Base-by-base conservation (phyloP, 345 rosid genomes). In the Chamaenerion angustifolium region DNA sequence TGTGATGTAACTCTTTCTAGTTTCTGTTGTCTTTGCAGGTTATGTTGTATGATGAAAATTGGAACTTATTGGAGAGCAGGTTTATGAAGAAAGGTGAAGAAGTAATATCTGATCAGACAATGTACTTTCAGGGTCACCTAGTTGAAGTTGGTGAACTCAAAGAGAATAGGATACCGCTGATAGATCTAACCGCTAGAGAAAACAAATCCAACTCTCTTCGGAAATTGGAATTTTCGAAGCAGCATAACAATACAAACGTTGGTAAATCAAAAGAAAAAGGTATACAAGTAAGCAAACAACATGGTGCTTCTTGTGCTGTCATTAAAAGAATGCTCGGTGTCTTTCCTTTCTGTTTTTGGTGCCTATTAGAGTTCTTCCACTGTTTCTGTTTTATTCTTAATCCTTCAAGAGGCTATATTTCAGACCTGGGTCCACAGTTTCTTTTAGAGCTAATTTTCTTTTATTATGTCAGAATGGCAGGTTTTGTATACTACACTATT, bases 401-500 rank as follows among this genome's bases (percentile, higher is more conserved):
- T 31, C 5, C 37, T 31, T 31, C 37, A 31, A 31, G 37, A 31
- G 37, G 37, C 37, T 31, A 3, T 3, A 1, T 31, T 5, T 31
- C 37, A 31, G 37, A 7, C 7, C 37, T 31, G 3, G 37, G 8
- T 31, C 37, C 37, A 31, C 37, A 8, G 7, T 31, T 31, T 31
- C 37, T 31, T 3, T 31, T 31, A 31, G 37, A 31, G 5, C 37
- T 31, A 31, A 42, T 11, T 52, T 7, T 31, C 31, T 11, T 51
- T 48, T 56, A 31, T 42, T 41, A 42, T 25, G 40, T 43, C 60
- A 75, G 84, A 61, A 56, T 78, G 84, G 84, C 73, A 67, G 76
- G 84, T 76, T 41, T 37, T 81, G 69, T 81, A 81, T 68, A 78
- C 84, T 12, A n/a, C 76, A 17, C 82, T 78, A 46, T 51, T 75